Conservation (phyloP, 1,139 yeast species). For the Yamadazyma oceani region DNA sequence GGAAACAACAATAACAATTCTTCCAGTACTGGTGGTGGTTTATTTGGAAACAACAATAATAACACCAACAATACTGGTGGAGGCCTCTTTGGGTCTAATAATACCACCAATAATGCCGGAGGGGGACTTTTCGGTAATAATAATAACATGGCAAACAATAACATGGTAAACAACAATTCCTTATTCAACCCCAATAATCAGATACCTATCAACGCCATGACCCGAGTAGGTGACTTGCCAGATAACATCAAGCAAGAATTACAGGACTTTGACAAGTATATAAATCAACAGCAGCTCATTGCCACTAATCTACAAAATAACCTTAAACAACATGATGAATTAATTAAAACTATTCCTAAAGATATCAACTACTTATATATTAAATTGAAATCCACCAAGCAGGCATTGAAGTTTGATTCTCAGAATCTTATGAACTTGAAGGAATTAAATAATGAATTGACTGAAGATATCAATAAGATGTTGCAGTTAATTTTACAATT, state of each 20-base stretch:
- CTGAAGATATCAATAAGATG: conserved; percentile 68
- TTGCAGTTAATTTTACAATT: conserved; percentile 65
- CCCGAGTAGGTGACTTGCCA: conserved; percentile 85
- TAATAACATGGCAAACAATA: conserved; percentile 4
- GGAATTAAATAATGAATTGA: conserved; percentile 54
- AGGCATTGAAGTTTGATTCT: conserved; percentile 55
- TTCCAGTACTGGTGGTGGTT: conserved; percentile 21
- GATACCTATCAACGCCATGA: conserved; percentile 70
- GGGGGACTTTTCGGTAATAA: conserved; percentile 8
- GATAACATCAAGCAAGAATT: conserved; percentile 68
- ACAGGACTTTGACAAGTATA: conserved; percentile 80
- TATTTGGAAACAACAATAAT: conserved; percentile 22
- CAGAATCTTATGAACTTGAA: conserved; percentile 37
- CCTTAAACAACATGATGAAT: conserved; percentile 61
- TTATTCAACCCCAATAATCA: conserved; percentile 14
- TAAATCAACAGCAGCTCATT: conserved; percentile 78
- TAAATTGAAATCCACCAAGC: conserved; percentile 63
- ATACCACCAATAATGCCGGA: conserved; percentile 9
- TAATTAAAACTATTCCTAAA: conserved; percentile 78
- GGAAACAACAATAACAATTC: conserved; percentile 8
- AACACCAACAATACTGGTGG: conserved; percentile 7
- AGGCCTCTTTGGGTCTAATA: conserved; percentile 10
- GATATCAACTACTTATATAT: conserved; percentile 74
- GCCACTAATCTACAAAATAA: conserved; percentile 76
- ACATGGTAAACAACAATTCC: conserved; percentile 22